Evolutionary conservation across 495 filamentous ascomycete species (phyloP).

Genomic region (Aspergillus campestris): DNA sequence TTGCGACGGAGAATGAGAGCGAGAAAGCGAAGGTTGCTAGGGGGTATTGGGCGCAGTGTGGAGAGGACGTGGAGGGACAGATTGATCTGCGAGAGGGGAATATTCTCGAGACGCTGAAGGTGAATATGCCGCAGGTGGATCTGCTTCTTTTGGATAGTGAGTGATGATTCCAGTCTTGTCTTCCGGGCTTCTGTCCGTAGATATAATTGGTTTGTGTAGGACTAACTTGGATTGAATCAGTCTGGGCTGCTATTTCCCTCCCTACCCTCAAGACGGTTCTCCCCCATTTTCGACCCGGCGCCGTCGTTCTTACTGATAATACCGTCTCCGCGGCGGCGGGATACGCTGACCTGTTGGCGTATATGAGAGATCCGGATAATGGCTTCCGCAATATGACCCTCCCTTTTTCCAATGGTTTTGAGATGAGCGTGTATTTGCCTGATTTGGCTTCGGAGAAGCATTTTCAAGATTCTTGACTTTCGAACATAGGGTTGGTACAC

Average conservation of each 20-base stretch:
- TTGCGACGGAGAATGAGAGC: conserved; percentile 47
- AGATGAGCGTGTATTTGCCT: conserved; percentile 18
- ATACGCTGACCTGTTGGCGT: conserved; percentile 23
- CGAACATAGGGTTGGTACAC: too few relatives aligned
- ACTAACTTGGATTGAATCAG: conserved; percentile 18
- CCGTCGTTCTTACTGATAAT: conserved; percentile 44
- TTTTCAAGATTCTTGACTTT: too few relatives aligned
- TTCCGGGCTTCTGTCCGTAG: background rate
- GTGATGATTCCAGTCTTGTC: conserved; percentile 6
- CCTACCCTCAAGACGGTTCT: conserved; percentile 39
- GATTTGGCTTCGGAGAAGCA: background rate
- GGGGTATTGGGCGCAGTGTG: conserved; percentile 39
- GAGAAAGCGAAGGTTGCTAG: conserved; percentile 37
- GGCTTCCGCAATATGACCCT: conserved; percentile 23
- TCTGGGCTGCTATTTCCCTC: conserved; percentile 43
- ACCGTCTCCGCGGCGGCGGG: conserved; percentile 20
- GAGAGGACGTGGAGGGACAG: conserved; percentile 25
- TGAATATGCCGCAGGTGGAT: conserved; percentile 34
- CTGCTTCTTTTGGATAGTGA: conserved; percentile 49
- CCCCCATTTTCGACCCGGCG: conserved; percentile 34
- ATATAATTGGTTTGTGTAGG: background rate
- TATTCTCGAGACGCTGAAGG: conserved; percentile 40
- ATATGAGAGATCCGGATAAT: conserved; percentile 15
- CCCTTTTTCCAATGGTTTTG: conserved; percentile 24
- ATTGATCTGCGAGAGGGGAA: conserved; percentile 49